These are phyloP conservation scores for Aurantiochytrium sp. DNA, from an alignment of 108 stramenopile species.

Conservation along the genomic window DNA sequence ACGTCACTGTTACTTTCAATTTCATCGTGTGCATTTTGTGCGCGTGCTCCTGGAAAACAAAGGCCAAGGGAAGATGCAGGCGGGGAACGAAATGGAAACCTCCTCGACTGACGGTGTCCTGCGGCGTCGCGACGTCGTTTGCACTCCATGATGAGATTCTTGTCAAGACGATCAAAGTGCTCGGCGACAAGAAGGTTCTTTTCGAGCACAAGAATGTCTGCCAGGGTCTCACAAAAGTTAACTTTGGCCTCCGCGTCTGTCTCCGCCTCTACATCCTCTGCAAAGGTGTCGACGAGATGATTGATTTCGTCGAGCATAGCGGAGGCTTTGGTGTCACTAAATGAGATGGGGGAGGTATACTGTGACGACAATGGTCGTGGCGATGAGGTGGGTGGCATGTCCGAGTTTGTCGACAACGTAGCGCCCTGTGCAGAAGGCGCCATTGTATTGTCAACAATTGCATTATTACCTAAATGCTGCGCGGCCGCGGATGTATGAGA, in stretches of 20 bases:
- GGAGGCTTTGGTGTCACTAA: background rate
- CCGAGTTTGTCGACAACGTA: background rate
- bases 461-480: background rate
- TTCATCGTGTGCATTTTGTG: too few species aligned
- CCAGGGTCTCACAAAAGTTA: background rate
- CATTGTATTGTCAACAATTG: background rate
- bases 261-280: background rate
- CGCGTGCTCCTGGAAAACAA: background rate
- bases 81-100: background rate
- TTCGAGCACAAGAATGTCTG: background rate
- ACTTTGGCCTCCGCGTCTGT: background rate
- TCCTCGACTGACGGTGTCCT: background rate
- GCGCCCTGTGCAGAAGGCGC: background rate
- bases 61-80: background rate
- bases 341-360: background rate
- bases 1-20: background rate
- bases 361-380: background rate
- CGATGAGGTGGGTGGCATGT: background rate
- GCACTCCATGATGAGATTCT: background rate
- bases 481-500: background rate
- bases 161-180: background rate
- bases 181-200: background rate
- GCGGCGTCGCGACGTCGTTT: background rate
- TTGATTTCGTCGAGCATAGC: background rate
- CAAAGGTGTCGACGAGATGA: background rate